phyloP scores from a whole-genome alignment of 495 filamentous ascomycete species.

The Polyplosphaeria fusca region DNA sequence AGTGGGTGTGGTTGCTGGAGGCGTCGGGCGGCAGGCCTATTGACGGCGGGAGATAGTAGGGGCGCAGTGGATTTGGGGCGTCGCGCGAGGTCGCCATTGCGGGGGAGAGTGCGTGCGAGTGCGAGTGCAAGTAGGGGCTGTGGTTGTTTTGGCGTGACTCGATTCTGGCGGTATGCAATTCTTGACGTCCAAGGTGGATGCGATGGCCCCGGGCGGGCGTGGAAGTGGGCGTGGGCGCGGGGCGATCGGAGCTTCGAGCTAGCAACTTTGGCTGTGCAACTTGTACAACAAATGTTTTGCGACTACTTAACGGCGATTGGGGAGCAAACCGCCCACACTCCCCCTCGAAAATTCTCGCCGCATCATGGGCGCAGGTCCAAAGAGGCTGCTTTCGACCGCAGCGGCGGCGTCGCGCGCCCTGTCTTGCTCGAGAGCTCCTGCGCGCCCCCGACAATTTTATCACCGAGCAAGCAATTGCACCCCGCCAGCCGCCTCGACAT shows the following conservation, averaged over 20 bases:
- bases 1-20: conserved; percentile 16
- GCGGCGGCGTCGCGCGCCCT: too few relatives aligned
- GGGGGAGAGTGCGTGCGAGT: conserved; percentile 1
- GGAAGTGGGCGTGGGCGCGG: too few relatives aligned
- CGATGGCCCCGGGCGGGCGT: not conserved
- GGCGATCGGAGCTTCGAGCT: not conserved
- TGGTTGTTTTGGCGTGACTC: not conserved
- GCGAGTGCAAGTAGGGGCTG: conserved; percentile 5
- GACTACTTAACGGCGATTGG: too few relatives aligned
- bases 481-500: not conserved
- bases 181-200: conserved; percentile 2
- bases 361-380: too few relatives aligned
- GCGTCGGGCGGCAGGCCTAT: conserved; percentile 52
- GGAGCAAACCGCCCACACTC: too few relatives aligned
- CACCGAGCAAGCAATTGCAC: conserved; percentile 6
- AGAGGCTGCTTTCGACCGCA: too few relatives aligned
- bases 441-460: conserved; percentile 9
- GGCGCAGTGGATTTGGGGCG: conserved; percentile 83
- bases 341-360: too few relatives aligned
- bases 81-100: conserved; percentile 46
- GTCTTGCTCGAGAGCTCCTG: not conserved
- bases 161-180: not conserved
- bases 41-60: conserved; percentile 89
- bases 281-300: too few relatives aligned
- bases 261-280: not conserved